A percentile compares a stretch with the other conserved stretches of the same genome.
These are phyloP conservation scores for Colletotrichum neosansevieriae DNA, from an alignment of 2,329 filamentous ascomycete genomes.

Conservation along the genomic window DNA sequence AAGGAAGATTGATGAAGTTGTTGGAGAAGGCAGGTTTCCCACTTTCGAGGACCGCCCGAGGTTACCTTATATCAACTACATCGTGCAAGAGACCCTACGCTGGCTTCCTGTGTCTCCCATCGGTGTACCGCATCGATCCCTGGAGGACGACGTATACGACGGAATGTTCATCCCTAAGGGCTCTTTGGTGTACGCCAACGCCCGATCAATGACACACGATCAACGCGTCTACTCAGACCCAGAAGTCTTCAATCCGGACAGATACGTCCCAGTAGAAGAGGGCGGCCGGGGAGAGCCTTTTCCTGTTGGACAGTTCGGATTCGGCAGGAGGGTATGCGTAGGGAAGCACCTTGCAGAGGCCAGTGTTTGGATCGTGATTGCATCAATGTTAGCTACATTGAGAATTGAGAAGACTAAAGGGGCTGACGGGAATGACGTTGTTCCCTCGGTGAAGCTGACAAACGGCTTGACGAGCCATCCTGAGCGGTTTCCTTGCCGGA, in stretches of 20 bases:
- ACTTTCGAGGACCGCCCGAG: constrained; percentile 56
- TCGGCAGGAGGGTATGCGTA: constrained; percentile 55
- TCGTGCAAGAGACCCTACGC: constrained; percentile 61
- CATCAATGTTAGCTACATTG: constrained; percentile 54
- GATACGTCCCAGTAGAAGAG: constrained; percentile 51
- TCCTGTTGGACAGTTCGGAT: constrained; percentile 59
- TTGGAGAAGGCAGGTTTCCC: constrained; percentile 59
- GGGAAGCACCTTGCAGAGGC: constrained; percentile 65
- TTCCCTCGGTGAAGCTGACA: constrained; percentile 21
- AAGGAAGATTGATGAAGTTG: constrained; percentile 57
- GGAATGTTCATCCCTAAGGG: constrained; percentile 68
- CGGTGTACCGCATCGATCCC: constrained; percentile 63
- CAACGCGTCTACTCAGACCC: constrained; percentile 54
- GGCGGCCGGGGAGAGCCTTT: constrained; percentile 57
- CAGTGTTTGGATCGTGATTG: constrained; percentile 58
- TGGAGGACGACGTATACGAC: constrained; percentile 65
- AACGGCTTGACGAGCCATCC: constrained; percentile 31
- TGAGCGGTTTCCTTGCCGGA: background rate
- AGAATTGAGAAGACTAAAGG: constrained; percentile 49
- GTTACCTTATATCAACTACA: constrained; percentile 60
- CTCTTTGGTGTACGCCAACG: constrained; percentile 56
- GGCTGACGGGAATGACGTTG: constrained; percentile 45
- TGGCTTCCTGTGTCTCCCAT: constrained; percentile 60
- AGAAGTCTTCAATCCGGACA: constrained; percentile 58
- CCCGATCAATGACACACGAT: constrained; percentile 58